These are phyloP conservation scores for Sequoiadendron giganteum DNA, from an alignment of 75 land plant species.

Conservation along the genomic window DNA sequence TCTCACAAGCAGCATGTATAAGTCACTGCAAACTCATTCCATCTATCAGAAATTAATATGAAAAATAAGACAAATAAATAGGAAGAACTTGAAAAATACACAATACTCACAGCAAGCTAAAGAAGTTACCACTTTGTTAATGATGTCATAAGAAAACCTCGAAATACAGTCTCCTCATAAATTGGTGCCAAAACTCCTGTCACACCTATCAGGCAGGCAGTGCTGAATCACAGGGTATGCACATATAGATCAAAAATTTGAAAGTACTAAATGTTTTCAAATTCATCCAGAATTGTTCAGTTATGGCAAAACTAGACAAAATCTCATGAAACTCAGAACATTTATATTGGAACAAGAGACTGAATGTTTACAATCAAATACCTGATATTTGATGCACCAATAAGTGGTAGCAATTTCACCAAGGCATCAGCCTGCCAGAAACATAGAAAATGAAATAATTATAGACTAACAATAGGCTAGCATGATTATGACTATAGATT, in stretches of 20 bases:
- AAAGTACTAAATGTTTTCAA: not conserved
- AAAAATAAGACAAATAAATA: not conserved
- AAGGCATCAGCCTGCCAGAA: conserved; percentile 82
- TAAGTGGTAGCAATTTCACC: conserved; percentile 77
- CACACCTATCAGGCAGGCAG: conserved; percentile 74
- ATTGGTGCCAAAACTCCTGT: conserved; percentile 92
- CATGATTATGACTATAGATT: not conserved
- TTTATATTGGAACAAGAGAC: not conserved
- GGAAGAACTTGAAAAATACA: not conserved
- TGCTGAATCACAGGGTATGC: conserved; percentile 41
- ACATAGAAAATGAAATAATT: not conserved
- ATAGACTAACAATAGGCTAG: not conserved
- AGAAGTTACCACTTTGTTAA: conserved; percentile 83
- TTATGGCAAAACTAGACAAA: not conserved
- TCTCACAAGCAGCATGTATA: not conserved
- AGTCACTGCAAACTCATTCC: not conserved
- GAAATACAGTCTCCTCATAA: conserved; percentile 91
- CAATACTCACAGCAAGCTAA: not conserved
- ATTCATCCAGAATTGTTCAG: not conserved
- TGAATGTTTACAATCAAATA: not conserved
- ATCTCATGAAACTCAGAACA: not conserved
- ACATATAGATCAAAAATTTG: not conserved
- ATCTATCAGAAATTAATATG: not conserved
- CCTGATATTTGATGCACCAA: conserved; percentile 90
- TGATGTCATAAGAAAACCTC: conserved; percentile 92